A percentile compares a stretch with the other conserved stretches of the same genome.
phyloP scores from a whole-genome alignment of 257 asterid species.

The Petunia axillaris region DNA sequence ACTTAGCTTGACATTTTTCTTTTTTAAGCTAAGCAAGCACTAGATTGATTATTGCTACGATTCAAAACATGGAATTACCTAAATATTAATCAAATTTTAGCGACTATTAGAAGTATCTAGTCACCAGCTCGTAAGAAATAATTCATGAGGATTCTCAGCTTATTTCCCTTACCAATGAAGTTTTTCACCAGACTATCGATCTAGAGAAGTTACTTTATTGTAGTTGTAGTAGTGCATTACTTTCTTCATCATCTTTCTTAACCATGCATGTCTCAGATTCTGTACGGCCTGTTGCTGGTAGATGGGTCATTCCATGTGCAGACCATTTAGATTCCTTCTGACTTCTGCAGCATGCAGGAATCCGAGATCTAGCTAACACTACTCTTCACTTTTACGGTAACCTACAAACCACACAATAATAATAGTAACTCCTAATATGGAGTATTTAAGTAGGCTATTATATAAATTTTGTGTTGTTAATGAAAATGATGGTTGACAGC shows the following conservation, averaged over 20 bases:
- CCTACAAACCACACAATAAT: neutral
- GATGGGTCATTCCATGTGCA: slow-evolving; percentile 21
- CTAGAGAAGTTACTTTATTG: neutral
- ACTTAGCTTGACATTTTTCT: too few species aligned
- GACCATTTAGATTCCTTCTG: slow-evolving; percentile 28
- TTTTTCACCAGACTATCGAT: slow-evolving; percentile 12
- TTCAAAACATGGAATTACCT: too few species aligned
- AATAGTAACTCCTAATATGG: neutral
- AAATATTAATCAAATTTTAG: neutral
- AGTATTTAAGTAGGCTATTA: too few species aligned
- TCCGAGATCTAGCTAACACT: neutral
- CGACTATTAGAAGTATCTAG: neutral
- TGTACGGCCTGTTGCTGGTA: neutral
- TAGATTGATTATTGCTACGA: too few species aligned
- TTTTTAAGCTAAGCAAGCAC: too few species aligned
- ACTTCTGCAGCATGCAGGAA: slow-evolving; percentile 3
- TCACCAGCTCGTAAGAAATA: neutral
- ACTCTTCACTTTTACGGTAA: neutral
- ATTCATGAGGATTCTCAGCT: neutral
- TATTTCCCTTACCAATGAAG: neutral
- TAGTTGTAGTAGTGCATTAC: neutral
- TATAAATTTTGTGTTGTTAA: too few species aligned
- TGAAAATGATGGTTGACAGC: too few species aligned
- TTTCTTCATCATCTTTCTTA: neutral
- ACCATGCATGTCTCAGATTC: neutral